Evolutionary conservation across 2,329 filamentous ascomycete genomes (phyloP).

Genomic region (Neopestalotiopsis sp.): DNA sequence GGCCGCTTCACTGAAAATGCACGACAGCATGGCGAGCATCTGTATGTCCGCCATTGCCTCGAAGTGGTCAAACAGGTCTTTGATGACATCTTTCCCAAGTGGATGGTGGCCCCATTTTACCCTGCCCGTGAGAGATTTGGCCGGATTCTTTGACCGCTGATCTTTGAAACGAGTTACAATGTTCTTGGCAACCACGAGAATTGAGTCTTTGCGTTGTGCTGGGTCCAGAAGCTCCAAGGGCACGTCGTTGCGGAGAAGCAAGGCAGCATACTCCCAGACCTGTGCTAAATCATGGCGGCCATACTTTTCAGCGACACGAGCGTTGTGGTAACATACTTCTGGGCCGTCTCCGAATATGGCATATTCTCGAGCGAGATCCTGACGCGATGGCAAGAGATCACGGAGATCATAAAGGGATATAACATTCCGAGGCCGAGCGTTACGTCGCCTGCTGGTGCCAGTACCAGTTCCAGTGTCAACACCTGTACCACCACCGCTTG

Average conservation of each 20-base stretch:
- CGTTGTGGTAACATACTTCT: conserved; percentile 86
- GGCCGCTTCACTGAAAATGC: conserved; percentile 69
- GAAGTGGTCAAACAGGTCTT: conserved; percentile 68
- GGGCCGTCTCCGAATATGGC: conserved; percentile 81
- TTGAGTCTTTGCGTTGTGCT: conserved; percentile 60
- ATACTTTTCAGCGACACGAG: conserved; percentile 73
- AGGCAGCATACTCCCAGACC: conserved; percentile 81
- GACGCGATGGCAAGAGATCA: conserved; percentile 77
- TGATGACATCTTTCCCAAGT: conserved; percentile 65
- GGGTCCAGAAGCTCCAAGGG: conserved; percentile 69
- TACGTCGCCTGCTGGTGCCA: conserved; percentile 55
- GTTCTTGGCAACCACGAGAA: conserved; percentile 73
- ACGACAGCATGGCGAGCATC: conserved; percentile 75
- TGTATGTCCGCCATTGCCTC: conserved; percentile 68
- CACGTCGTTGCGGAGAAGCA: conserved; percentile 79
- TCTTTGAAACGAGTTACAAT: conserved; percentile 51
- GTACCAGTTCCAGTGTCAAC: conserved; percentile 63
- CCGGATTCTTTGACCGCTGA: conserved; percentile 24
- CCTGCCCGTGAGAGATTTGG: conserved; percentile 53
- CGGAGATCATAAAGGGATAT: conserved; percentile 76
- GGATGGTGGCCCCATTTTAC: conserved; percentile 74
- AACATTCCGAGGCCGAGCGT: conserved; percentile 66
- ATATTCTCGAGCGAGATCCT: conserved; percentile 78
- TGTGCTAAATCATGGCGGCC: conserved; percentile 76
- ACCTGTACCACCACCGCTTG: conserved; percentile 65